Evolutionary conservation across 495 filamentous ascomycete genomes (phyloP), one percentile per base, ranked within the genome.

Genomic region (Podospora pseudocomata): DNA sequence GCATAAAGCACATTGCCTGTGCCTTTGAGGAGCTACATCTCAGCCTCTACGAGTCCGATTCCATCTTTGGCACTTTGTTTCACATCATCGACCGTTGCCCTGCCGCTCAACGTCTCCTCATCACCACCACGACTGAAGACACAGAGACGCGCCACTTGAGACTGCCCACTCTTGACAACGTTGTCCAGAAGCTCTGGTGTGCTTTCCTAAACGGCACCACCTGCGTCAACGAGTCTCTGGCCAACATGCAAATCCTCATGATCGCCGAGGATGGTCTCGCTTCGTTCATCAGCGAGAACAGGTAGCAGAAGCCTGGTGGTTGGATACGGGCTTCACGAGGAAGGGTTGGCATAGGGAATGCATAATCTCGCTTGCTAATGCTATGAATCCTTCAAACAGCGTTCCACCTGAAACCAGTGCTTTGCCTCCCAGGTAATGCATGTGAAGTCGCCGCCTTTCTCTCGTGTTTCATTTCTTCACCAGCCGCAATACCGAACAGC

Each of bases 171-270:
- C 28, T 64, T 57, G 67, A 76, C 16, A 80, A 82, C 67, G 63
- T 77, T 7, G 67, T 82, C 20, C 79, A 82, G 70, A 79, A 73
- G 71, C 74, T 81, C 18, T 82, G 80, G 80, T 60, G 70, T 27
- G 78, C 75, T 20, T 80, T 80, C 73, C 72, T 78, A 34, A 68
- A 70, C 7, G 79, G 79, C 13, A 70, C 72, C 15, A 74, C 77
- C 13, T 74, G 75, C 27, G 73, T 71, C 28, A 73, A 66, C 27
- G 73, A 74, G 32, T 67, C 73, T 58, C 28, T 82, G 73, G 76
- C 73, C 15, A 72, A 75, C 39, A 68, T 74, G 66, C 65, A 75
- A 72, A 80, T 82, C 23, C 56, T 79, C 9, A 67, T 82, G 70
- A 72, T 82, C 6, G 49, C 68, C 0, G 78, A 81, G 68, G 67